Conservation (phyloP, 371 early-diverging fungal species). For the Nematocida sp. region DNA sequence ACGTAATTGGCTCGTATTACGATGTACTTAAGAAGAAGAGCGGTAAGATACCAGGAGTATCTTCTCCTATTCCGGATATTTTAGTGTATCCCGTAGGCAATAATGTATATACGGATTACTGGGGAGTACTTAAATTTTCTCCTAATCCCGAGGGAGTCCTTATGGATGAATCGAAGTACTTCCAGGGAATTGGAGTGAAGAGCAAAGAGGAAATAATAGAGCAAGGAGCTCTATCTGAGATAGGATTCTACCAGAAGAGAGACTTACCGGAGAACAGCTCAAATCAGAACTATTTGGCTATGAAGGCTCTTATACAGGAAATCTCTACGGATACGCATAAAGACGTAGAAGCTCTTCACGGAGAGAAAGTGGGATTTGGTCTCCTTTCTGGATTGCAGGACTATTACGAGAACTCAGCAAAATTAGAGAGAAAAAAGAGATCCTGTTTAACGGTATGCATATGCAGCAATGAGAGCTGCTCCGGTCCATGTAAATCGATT, state of each 20-base stretch:
- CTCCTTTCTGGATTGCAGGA: slow-evolving; percentile 48
- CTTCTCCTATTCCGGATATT: slow-evolving; percentile 35
- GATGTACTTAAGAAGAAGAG: slow-evolving; percentile 1
- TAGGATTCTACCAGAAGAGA: slow-evolving; percentile 58
- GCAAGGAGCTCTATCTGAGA: slow-evolving; percentile 50
- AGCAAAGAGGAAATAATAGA: slow-evolving; percentile 43
- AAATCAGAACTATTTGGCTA: slow-evolving; percentile 36
- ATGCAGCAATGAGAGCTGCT: slow-evolving; percentile 57
- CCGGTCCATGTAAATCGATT: slow-evolving; percentile 60
- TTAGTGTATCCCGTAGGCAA: slow-evolving; percentile 49
- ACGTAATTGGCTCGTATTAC: slow-evolving; percentile 38
- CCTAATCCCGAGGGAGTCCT: slow-evolving; percentile 24
- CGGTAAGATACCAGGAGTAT: neutral
- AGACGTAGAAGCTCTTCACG: slow-evolving; percentile 40
- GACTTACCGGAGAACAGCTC: slow-evolving; percentile 14
- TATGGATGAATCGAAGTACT: slow-evolving; percentile 56
- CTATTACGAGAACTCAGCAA: neutral
- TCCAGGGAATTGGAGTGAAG: slow-evolving; percentile 45
- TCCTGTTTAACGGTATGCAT: slow-evolving; percentile 56
- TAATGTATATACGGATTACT: slow-evolving; percentile 55
- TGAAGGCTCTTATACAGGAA: slow-evolving; percentile 55
- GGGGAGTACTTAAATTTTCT: slow-evolving; percentile 57
- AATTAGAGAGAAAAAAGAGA: neutral
- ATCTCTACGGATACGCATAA: slow-evolving; percentile 55
- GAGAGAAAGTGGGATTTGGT: slow-evolving; percentile 26